phyloP scores from a whole-genome alignment of 495 filamentous ascomycete genomes.

The Apodospora peruviana region DNA sequence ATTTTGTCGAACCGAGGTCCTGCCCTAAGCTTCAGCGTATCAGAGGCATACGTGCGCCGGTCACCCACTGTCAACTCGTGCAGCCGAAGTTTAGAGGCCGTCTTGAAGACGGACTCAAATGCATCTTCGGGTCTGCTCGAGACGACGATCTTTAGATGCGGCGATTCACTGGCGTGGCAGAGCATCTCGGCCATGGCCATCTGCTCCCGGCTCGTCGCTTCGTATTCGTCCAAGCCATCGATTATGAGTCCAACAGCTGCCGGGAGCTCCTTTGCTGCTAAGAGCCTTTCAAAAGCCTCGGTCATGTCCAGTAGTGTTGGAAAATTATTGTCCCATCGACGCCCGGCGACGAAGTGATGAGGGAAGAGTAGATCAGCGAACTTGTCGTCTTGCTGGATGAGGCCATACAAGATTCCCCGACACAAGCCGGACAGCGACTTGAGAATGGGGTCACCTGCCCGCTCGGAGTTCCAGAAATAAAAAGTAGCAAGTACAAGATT shows the following conservation, averaged over 20 bases:
- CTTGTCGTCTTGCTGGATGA: neutral
- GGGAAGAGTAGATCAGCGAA: neutral
- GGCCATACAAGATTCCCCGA: neutral
- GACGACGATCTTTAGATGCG: neutral
- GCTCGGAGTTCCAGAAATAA: conserved; percentile 1
- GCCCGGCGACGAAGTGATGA: neutral
- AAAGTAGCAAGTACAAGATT: neutral
- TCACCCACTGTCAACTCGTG: neutral
- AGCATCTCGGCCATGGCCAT: conserved; percentile 6
- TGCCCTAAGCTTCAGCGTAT: neutral
- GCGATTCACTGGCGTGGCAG: neutral
- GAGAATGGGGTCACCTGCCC: neutral
- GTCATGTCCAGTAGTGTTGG: neutral
- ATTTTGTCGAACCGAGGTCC: conserved; percentile 2
- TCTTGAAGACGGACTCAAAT: neutral
- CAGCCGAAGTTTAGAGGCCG: neutral
- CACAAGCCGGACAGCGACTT: neutral
- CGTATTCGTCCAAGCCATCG: conserved; percentile 33
- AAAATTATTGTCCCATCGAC: neutral
- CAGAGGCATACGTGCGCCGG: neutral
- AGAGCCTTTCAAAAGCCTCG: neutral
- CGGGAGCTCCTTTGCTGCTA: neutral
- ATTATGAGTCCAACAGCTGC: conserved; percentile 1
- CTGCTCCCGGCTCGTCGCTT: conserved; percentile 7
- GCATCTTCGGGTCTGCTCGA: neutral